These are phyloP conservation scores for Fusarium pseudonygamai DNA, from an alignment of 2,329 filamentous ascomycete genomes.

Conservation along the genomic window DNA sequence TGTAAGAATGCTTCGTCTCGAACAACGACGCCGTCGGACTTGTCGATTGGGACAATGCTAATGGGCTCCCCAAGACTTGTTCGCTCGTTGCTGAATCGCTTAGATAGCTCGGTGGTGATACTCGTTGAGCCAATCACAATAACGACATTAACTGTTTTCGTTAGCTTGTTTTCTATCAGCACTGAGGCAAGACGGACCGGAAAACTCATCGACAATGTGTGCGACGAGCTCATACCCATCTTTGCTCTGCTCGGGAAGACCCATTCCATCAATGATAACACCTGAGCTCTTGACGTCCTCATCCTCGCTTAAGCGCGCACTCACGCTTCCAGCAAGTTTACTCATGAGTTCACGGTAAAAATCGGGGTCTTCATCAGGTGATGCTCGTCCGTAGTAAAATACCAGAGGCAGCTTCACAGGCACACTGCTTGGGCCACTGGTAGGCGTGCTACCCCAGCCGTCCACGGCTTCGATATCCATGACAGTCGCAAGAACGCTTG, in stretches of 20 bases:
- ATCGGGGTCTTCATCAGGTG: conserved; percentile 75
- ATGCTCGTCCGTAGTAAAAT: conserved; percentile 83
- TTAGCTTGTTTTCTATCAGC: conserved; percentile 7
- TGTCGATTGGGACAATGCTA: conserved; percentile 79
- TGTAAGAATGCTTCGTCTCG: conserved; percentile 80
- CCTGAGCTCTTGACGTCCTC: conserved; percentile 75
- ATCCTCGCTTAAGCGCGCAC: conserved; percentile 81
- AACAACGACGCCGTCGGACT: conserved; percentile 85
- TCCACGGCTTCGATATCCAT: conserved; percentile 83
- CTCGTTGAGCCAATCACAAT: conserved; percentile 83
- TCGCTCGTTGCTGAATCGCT: conserved; percentile 68
- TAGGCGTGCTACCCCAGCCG: conserved; percentile 90
- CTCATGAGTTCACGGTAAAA: conserved; percentile 80
- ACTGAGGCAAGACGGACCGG: conserved; percentile 47
- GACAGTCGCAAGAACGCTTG: conserved; percentile 85
- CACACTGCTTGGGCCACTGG: conserved; percentile 86
- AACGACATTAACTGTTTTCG: conserved; percentile 78
- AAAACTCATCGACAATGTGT: conserved; percentile 73
- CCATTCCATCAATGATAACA: conserved; percentile 86
- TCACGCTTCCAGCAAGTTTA: conserved; percentile 80
- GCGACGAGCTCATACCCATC: conserved; percentile 79
- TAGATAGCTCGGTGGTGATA: conserved; percentile 77
- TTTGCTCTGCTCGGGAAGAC: conserved; percentile 71
- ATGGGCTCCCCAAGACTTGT: conserved; percentile 73
- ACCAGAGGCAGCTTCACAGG: conserved; percentile 93